Base-by-base conservation (phyloP, 345 rosid species). In the Camelina hispida region DNA sequence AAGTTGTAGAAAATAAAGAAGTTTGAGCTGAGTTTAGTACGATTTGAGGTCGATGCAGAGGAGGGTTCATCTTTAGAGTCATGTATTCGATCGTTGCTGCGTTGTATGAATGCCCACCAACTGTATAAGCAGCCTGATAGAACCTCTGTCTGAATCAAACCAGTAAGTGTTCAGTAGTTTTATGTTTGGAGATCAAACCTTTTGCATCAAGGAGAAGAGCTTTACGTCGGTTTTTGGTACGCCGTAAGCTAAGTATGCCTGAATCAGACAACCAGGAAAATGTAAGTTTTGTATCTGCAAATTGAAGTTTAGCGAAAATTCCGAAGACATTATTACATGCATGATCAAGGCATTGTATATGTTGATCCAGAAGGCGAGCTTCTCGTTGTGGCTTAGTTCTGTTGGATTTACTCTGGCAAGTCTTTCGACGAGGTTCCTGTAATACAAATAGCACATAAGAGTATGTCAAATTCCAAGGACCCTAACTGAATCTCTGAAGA, bases 331-430 rank as follows among this genome's bases (percentile, higher is more conserved):
- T 15, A 64, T 51, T 72, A 94, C 99, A 79, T 94, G 98, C 98
- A 94, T 92, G 77, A 94, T 90, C 85, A 92, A 83, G 34, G 97
- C 98, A 74, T 94, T 91, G 72, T 91, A 94, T 76, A 94, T 83
- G 78, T 94, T 94, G 79, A 94, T 90, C 97, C 98, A 94, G 75
- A 94, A 94, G 61, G 98, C 97, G 14, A 94, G 91, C 85, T 90
- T 94, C 89, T 91, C 96, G 51, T 76, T 82, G 86, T 86, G 70
- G 79, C 80, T 85, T 74, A 91, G 60, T 79, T 76, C 87, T 77
- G 87, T 81, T 23, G 97, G 97, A 73, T 90, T 87, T 67, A 91
- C 96, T 80, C 84, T 84, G 17, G 93, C 97, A 63, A 91, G 85
- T 80, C 48, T 43, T 43, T 43, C 48, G 7, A 43, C 48, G 46